phyloP scores from a whole-genome alignment of 768 basidiomycete genomes.

The Boletus rubroflammeus region DNA sequence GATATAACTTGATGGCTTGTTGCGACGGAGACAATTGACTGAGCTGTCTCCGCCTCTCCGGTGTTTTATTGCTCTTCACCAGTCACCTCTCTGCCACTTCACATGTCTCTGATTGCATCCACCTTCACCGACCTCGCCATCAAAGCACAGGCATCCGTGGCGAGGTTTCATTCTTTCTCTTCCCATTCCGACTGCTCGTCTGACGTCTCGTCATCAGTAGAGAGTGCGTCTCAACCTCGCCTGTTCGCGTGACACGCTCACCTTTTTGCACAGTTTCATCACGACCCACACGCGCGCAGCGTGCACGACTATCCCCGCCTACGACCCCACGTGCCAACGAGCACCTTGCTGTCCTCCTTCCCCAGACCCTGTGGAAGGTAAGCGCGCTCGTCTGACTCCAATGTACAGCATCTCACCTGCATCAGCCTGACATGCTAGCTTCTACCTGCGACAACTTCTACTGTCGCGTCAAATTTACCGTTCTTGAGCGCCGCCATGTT shows the following conservation, averaged over 20 bases:
- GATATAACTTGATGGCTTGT: slow-evolving; percentile 31
- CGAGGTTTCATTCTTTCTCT: slow-evolving; percentile 4
- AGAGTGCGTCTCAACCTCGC: slow-evolving; percentile 10
- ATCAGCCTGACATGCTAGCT: slow-evolving; percentile 59
- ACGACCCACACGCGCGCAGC: slow-evolving; percentile 18
- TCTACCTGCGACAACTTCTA: slow-evolving; percentile 68
- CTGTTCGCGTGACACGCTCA: not conserved
- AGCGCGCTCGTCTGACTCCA: slow-evolving; percentile 6
- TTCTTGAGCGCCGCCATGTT: slow-evolving; percentile 75
- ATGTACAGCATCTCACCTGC: slow-evolving; percentile 16
- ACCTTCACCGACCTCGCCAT: slow-evolving; percentile 27
- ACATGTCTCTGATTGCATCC: slow-evolving; percentile 30
- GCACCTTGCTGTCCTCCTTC: slow-evolving; percentile 74
- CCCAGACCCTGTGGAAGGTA: slow-evolving; percentile 73
- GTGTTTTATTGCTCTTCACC: slow-evolving; percentile 7
- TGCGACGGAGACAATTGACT: slow-evolving; percentile 20
- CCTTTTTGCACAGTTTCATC: slow-evolving; percentile 15
- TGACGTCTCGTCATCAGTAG: slow-evolving; percentile 1
- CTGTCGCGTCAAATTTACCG: slow-evolving; percentile 60
- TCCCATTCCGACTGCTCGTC: slow-evolving; percentile 13
- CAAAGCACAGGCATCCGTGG: slow-evolving; percentile 23
- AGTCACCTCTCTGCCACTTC: slow-evolving; percentile 12
- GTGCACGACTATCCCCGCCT: slow-evolving; percentile 14
- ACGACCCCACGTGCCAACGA: slow-evolving; percentile 46
- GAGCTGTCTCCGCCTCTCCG: not conserved